Conservation (phyloP, 2,329 filamentous ascomycete genomes). For the Trichoderma endophyticum region DNA sequence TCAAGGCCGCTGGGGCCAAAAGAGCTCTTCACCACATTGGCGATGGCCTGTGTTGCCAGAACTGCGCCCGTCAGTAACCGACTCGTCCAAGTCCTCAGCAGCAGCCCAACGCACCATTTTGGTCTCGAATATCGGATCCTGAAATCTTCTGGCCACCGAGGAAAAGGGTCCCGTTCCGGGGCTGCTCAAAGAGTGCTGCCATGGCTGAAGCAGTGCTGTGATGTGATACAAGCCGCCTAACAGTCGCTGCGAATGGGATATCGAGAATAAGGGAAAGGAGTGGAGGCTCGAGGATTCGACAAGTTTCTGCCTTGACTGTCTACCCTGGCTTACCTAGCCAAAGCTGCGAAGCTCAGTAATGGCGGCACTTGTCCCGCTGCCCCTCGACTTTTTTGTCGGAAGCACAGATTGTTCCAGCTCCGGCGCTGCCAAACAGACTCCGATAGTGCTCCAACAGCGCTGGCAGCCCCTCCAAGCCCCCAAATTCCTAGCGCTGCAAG, state of each 20-base stretch:
- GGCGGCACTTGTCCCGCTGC: constrained; percentile 22
- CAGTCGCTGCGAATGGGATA: constrained; percentile 2
- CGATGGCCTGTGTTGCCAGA: constrained; percentile 90
- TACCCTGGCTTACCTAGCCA: constrained; percentile 17
- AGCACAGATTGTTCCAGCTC: constrained; percentile 29
- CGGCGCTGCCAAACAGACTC: constrained; percentile 12
- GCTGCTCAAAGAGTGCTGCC: constrained; percentile 95
- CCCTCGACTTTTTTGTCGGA: constrained; percentile 31
- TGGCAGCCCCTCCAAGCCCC: background rate
- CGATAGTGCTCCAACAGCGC: background rate
- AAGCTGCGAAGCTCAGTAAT: constrained; percentile 22
- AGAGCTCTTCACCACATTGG: constrained; percentile 98
- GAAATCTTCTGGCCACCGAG: constrained; percentile 97
- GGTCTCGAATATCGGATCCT: constrained; percentile 91
- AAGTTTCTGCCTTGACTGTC: constrained; percentile 19
- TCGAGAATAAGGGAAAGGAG: background rate
- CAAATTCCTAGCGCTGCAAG: background rate
- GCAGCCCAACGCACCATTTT: constrained; percentile 65
- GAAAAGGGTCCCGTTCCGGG: constrained; percentile 93
- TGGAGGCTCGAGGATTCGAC: constrained; percentile 14
- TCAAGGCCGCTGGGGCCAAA: constrained; percentile 96
- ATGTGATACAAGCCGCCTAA: constrained; percentile 6
- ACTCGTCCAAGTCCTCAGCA: constrained; percentile 17
- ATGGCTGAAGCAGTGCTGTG: constrained; percentile 49
- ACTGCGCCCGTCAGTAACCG: constrained; percentile 50